Conservation (phyloP, 2,329 filamentous ascomycete species). For the Clarireedia paspali region DNA sequence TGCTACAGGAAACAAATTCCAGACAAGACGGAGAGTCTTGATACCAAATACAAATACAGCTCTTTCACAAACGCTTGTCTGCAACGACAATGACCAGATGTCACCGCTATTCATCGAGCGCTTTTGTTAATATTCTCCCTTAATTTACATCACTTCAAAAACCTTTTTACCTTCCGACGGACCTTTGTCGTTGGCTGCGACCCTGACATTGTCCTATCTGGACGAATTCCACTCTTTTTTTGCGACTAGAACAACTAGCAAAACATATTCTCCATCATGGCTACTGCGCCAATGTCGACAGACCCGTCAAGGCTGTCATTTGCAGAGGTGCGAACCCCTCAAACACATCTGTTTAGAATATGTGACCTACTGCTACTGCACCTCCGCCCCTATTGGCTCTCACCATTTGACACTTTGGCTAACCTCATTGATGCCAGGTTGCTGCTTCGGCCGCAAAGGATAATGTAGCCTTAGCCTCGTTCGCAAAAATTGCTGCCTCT, state of each 20-base stretch:
- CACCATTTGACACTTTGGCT: slow-evolving; percentile 4
- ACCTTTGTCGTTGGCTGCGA: slow-evolving; percentile 26
- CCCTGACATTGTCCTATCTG: slow-evolving; percentile 25
- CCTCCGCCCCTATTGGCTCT: slow-evolving; percentile 5
- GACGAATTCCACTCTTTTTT: slow-evolving; percentile 26
- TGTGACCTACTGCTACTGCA: neutral
- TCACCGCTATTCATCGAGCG: slow-evolving; percentile 29
- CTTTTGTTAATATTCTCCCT: slow-evolving; percentile 30
- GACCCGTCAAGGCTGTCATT: slow-evolving; percentile 58
- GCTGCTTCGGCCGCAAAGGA: slow-evolving; percentile 40
- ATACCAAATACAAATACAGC: neutral
- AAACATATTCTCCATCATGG: slow-evolving; percentile 32
- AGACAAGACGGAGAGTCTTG: neutral
- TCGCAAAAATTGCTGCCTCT: slow-evolving; percentile 24
- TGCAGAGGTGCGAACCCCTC: slow-evolving; percentile 55
- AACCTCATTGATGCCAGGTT: slow-evolving; percentile 32
- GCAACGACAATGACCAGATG: slow-evolving; percentile 32
- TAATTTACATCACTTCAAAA: slow-evolving; percentile 26
- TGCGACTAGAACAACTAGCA: slow-evolving; percentile 14
- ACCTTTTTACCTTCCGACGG: slow-evolving; percentile 17
- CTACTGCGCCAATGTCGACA: slow-evolving; percentile 38
- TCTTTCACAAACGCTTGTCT: slow-evolving; percentile 17
- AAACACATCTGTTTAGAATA: neutral
- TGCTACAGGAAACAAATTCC: slow-evolving; percentile 4
- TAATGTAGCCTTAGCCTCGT: slow-evolving; percentile 27